Evolutionary conservation across 108 stramenopile genomes (phyloP).

Genomic region (Pseudonitzschia pungens): DNA sequence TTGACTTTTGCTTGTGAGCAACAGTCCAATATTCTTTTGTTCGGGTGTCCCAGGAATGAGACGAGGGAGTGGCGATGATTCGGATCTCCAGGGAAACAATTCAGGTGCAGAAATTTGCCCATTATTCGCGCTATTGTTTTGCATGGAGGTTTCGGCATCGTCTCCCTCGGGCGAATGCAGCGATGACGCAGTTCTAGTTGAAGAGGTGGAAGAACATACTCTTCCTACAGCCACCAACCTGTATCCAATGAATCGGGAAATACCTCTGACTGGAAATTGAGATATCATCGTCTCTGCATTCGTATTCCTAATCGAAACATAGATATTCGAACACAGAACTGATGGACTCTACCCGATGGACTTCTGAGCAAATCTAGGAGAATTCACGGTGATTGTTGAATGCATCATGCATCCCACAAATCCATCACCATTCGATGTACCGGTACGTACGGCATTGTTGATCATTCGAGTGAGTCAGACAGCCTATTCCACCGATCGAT

Average conservation of each 20-base stretch:
- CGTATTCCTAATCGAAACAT: no score
- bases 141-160: background rate
- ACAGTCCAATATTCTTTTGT: conserved; percentile 18
- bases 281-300: background rate
- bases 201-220: background rate
- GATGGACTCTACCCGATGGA: no score
- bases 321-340: no score
- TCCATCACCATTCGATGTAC: no score
- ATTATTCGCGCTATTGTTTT: background rate
- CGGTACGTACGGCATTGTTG: no score
- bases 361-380: no score
- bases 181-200: background rate
- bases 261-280: background rate
- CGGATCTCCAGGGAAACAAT: conserved; percentile 36
- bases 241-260: background rate
- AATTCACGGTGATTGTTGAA: no score
- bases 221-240: background rate
- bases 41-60: conserved; percentile 33
- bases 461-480: no score
- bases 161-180: background rate
- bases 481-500: no score
- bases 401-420: no score
- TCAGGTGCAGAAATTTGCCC: background rate
- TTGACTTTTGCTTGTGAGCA: conserved; percentile 22
- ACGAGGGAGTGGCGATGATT: conserved; percentile 25